A percentile compares a stretch with the other conserved stretches of the same genome.
Conservation (phyloP, 192 early-diverging fungal species). For the Phlyctochytrium arcticum region DNA sequence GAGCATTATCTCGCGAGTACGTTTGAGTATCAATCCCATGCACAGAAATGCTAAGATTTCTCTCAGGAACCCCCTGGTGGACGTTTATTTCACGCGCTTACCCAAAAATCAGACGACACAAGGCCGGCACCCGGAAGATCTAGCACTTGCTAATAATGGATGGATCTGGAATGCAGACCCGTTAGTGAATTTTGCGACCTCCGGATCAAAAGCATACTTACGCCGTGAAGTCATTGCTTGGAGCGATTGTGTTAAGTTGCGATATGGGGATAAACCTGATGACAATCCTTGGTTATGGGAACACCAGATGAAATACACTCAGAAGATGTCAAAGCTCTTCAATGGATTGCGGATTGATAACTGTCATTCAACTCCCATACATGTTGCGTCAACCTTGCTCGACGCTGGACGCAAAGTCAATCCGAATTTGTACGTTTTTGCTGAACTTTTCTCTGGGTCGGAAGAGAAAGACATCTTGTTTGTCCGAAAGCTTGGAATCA, state of each 20-base stretch:
- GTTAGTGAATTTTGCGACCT: slow-evolving; percentile 88
- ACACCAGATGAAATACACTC: slow-evolving; percentile 86
- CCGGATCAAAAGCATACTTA: slow-evolving; percentile 83
- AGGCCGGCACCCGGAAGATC: slow-evolving; percentile 61
- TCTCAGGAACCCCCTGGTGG: slow-evolving; percentile 79
- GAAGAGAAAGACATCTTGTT: slow-evolving; percentile 91
- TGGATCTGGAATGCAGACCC: slow-evolving; percentile 85
- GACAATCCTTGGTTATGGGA: slow-evolving; percentile 97
- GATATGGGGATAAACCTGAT: slow-evolving; percentile 79
- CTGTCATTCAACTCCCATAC: slow-evolving; percentile 96
- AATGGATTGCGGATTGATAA: slow-evolving; percentile 98
- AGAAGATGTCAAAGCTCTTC: slow-evolving; percentile 82
- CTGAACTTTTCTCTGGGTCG: slow-evolving; percentile 97
- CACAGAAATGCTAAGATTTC: neutral
- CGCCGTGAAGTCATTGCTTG: slow-evolving; percentile 95
- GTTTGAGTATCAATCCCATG: too few relatives aligned
- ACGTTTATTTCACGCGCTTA: slow-evolving; percentile 90
- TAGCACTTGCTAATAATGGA: slow-evolving; percentile 90
- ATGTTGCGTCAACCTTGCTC: slow-evolving; percentile 88
- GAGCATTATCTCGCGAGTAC: slow-evolving; percentile 64
- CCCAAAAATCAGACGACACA: slow-evolving; percentile 51
- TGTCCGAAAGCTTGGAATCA: slow-evolving; percentile 90
- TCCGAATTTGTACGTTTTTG: slow-evolving; percentile 93
- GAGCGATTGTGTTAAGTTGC: slow-evolving; percentile 99
- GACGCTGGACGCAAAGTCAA: slow-evolving; percentile 79